Evolutionary conservation across 202 grass and related monocot species (phyloP), one percentile per base, ranked within the genome.

Genomic region (Schoenoplectus triqueter): DNA sequence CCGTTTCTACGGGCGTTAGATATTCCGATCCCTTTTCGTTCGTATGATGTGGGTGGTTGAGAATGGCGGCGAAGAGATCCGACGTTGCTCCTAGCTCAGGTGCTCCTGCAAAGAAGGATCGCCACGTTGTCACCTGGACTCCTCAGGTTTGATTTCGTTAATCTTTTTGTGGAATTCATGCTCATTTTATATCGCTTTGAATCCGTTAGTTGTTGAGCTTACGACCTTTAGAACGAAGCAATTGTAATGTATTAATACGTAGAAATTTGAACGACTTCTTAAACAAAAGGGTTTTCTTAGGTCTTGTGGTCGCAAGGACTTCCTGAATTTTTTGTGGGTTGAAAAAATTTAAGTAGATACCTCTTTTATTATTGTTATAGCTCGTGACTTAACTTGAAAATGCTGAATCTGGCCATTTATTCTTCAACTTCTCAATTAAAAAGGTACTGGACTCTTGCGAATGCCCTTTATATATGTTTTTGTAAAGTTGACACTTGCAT

Each of bases 71-170:
- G 66, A 75, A 89, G 15, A 39, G 88, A 67, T 19, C 82, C 66
- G 84, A 47, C 51, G 47, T 63, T 72, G 86, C 48, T 71, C 69
- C 65, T 66, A 73, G 5, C 47, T 76, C 47, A 2, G 52, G 71
- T 50, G 13, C 77, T 61, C 40, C 85, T 20, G 18, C 48, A 40
- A 97, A 91, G 87, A 97, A 91, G 92, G 89, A 94, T 71, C 90
- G 94, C 6, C 92, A 91, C 67, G 88, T 97, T 60, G 92, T 92
- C 39, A 91, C 87, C 69, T 97, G 94, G 94, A 94, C 88, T 82
- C 64, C 88, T 69, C 65, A 97, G 94, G 94, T 97, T 46, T 81
- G 13, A 59, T n/a, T 15, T 59, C 13, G 6, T 69, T 5, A 18
- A 10, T 48, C 4, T 15, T 14, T 50, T 49, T 21, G 2, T 31